phyloP scores from a whole-genome alignment of 495 filamentous ascomycete species.

The Podospora australis region DNA sequence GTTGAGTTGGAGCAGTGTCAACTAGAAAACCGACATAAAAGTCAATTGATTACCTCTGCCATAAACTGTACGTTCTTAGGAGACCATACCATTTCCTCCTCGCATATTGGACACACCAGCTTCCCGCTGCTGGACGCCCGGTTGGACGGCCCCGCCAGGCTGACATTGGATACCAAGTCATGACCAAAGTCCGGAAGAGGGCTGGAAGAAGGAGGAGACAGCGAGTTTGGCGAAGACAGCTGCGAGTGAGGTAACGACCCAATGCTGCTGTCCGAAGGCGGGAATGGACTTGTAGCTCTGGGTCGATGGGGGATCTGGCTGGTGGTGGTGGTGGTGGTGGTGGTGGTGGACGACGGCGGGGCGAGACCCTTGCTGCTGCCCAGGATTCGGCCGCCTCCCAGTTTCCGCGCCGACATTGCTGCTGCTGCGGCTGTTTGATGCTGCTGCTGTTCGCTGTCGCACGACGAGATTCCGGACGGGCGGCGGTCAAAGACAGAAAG shows the following conservation, averaged over 20 bases:
- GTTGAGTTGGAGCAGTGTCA: conserved; percentile 89
- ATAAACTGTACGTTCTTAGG: too few relatives aligned
- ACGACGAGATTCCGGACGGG: neutral
- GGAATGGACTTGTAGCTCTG: conserved; percentile 38
- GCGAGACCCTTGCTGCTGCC: conserved; percentile 73
- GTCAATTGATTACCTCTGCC: too few relatives aligned
- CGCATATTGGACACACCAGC: conserved; percentile 91
- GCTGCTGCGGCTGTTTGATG: conserved; percentile 1
- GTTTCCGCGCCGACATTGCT: conserved; percentile 71
- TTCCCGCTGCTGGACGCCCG: conserved; percentile 35
- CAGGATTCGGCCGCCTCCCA: conserved; percentile 83
- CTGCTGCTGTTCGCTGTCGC: neutral
- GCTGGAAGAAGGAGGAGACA: conserved; percentile 34
- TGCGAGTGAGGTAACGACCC: conserved; percentile 40
- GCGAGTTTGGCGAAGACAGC: conserved; percentile 22
- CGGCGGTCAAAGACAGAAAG: neutral
- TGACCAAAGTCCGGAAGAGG: conserved; percentile 35
- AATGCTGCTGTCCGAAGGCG: conserved; percentile 49
- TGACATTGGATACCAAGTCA: conserved; percentile 43
- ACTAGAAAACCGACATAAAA: conserved; percentile 36
- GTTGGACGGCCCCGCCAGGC: conserved; percentile 38
- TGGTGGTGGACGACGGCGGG: conserved; percentile 42
- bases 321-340: neutral
- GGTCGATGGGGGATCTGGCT: conserved; percentile 6
- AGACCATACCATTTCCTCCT: conserved; percentile 84